These are phyloP conservation scores for Persicaria maculosa DNA, from an alignment of 148 eudicot genomes.

Conservation along the genomic window DNA sequence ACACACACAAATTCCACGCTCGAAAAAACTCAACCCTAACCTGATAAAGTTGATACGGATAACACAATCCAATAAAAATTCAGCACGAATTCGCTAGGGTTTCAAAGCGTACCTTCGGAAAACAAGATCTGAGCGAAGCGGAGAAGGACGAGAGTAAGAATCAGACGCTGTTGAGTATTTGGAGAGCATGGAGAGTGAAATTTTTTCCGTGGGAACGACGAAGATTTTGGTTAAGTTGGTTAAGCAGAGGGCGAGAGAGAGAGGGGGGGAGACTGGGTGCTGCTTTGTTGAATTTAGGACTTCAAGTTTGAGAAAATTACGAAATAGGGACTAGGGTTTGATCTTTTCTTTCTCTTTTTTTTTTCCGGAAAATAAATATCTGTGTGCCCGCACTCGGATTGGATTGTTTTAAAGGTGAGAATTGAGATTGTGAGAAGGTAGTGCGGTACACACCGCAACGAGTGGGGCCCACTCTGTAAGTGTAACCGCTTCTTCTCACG, in stretches of 20 bases:
- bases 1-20: background rate
- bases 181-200: constrained; percentile 25
- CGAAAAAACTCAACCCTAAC: background rate
- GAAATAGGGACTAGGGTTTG: constrained; percentile 26
- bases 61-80: background rate
- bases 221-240: constrained; percentile 49
- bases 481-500: background rate
- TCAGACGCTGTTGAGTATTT: constrained; percentile 16
- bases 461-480: background rate
- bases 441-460: constrained; percentile 9
- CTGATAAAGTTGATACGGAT: background rate
- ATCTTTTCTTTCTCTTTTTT: background rate
- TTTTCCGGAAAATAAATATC: background rate
- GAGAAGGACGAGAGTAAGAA: constrained; percentile 7
- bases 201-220: constrained; percentile 30
- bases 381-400: constrained; percentile 9
- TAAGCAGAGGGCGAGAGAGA: constrained; percentile 19
- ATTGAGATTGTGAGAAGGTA: background rate
- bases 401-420: background rate
- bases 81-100: constrained; percentile 24
- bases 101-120: constrained; percentile 33
- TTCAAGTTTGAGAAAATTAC: constrained; percentile 17
- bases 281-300: constrained; percentile 10
- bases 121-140: constrained; percentile 1
- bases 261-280: background rate